Conservation (phyloP, 306 rosid species). For the Casuarina cunninghamiana region DNA sequence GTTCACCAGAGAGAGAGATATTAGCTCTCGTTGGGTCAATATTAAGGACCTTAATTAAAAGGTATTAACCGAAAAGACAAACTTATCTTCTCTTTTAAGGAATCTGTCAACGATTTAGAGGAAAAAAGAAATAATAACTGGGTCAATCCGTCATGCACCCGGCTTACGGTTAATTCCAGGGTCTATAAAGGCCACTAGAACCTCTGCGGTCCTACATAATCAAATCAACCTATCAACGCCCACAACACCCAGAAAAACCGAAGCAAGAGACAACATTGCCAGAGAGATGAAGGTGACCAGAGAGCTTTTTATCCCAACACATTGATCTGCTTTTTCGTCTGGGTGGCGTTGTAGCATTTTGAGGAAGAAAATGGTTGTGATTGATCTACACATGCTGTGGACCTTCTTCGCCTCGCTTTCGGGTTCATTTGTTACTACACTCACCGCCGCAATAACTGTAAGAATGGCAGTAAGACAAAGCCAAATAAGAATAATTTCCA, state of each 20-base stretch:
- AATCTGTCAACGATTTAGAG: too few species aligned
- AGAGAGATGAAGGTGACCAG: neutral
- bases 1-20: too few species aligned
- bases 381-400: constrained; percentile 30
- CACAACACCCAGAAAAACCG: neutral
- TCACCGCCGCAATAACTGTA: constrained; percentile 18
- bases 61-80: too few species aligned
- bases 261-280: neutral
- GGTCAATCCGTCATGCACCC: too few species aligned
- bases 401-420: constrained; percentile 29
- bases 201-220: too few species aligned
- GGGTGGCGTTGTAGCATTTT: constrained; percentile 3
- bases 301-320: neutral
- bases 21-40: too few species aligned
- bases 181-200: too few species aligned
- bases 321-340: neutral
- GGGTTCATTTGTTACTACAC: constrained; percentile 28
- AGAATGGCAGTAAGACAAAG: constrained; percentile 1
- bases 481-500: neutral
- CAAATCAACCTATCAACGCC: too few species aligned
- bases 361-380: constrained; percentile 17
- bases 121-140: too few species aligned
- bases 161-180: too few species aligned
- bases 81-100: too few species aligned
- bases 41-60: too few species aligned